A percentile compares a stretch with the other conserved stretches of the same genome.
These are phyloP conservation scores for barley (Hordeum vulgare) DNA, from an alignment of 176 grass and related monocot genomes.

Conservation along the genomic window MorexV3_pseudomolecules_assembly NC_058522.1:489987389-489987888, in stretches of 20 bases:
- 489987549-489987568: not conserved
- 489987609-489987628: not conserved
- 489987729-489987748: not conserved
- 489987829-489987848: not conserved
- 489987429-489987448: slow-evolving; percentile 13
- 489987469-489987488: no score
- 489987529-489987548: not conserved
- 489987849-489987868: not conserved
- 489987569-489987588: not conserved
- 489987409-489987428: not conserved
- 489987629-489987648: not conserved
- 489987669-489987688: not conserved
- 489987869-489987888: not conserved
- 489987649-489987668: slow-evolving; percentile 1
- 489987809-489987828: not conserved
- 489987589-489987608: not conserved
- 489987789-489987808: not conserved
- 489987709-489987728: not conserved
- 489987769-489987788: slow-evolving; percentile 4
- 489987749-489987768: not conserved
- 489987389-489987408: not conserved
- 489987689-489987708: not conserved
- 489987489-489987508: no score
- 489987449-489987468: not conserved
- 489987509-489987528: not conserved